Percentiles rank a stretch among this genome's conserved stretches.
These are phyloP conservation scores for Dactylellina parvicollis DNA, from an alignment of 2,329 filamentous ascomycete genomes.

Conservation along the genomic window DNA sequence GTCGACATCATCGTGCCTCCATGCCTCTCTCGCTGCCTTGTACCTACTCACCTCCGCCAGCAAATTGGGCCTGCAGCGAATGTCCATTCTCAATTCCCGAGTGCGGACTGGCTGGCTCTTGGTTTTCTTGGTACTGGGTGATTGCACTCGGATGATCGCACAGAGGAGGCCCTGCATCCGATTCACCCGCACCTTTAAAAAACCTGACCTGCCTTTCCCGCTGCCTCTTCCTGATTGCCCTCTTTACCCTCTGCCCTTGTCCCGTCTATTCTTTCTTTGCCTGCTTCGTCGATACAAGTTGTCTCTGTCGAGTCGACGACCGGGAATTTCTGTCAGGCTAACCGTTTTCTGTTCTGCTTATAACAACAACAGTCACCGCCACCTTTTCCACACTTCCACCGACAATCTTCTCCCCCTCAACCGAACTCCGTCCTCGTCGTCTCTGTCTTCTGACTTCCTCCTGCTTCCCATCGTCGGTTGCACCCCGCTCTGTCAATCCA, in stretches of 20 bases:
- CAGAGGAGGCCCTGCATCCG: conserved; percentile 17
- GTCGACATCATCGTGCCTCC: conserved; percentile 15
- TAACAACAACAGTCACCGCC: too few species aligned
- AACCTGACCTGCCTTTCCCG: not conserved
- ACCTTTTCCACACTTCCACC: not conserved
- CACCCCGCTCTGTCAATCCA: not conserved
- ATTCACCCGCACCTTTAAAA: not conserved
- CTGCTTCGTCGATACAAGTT: too few species aligned
- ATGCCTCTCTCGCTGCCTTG: not conserved
- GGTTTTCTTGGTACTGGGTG: not conserved
- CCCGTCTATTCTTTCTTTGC: not conserved
- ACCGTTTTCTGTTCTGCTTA: too few species aligned
- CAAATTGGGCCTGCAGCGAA: not conserved
- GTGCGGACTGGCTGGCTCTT: too few species aligned
- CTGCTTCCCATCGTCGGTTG: not conserved
- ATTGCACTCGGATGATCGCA: not conserved
- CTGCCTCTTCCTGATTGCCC: not conserved
- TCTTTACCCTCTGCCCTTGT: not conserved
- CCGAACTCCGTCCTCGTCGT: not conserved
- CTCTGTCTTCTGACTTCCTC: not conserved
- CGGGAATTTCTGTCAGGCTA: too few species aligned
- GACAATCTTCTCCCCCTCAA: not conserved
- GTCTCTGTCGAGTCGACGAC: too few species aligned
- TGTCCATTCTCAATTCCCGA: too few species aligned
- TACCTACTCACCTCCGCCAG: too few species aligned